Conservation (phyloP, 805 yeast genomes). For the Lachancea nothofagi region DNA sequence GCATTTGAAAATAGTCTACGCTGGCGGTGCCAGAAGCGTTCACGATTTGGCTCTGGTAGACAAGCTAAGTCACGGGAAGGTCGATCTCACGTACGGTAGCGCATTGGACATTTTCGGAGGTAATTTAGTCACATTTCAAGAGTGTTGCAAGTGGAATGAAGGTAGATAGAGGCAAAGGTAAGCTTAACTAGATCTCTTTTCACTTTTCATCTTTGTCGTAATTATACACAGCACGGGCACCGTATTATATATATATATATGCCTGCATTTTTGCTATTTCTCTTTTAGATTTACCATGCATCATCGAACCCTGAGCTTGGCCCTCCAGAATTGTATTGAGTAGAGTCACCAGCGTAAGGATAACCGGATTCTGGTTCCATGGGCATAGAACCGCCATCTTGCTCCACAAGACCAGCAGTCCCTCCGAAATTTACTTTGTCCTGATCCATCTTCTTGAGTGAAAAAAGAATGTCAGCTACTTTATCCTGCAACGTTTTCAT, state of each 20-base stretch:
- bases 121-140: conserved; percentile 62
- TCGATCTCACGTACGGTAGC: conserved; percentile 90
- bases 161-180: not conserved
- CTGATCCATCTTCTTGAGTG: conserved; percentile 44
- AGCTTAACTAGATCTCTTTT: too few species aligned
- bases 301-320: conserved; percentile 33
- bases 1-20: conserved; percentile 75
- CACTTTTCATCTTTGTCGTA: conserved; percentile 14
- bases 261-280: conserved; percentile 5
- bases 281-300: conserved; percentile 24
- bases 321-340: conserved; percentile 13
- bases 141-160: conserved; percentile 70
- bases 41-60: conserved; percentile 65
- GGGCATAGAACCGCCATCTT: conserved; percentile 35
- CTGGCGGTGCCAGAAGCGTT: conserved; percentile 88
- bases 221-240: conserved; percentile 5
- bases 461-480: conserved; percentile 83
- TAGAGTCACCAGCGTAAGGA: conserved; percentile 30
- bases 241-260: not conserved
- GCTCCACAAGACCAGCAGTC: conserved; percentile 35
- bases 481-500: conserved; percentile 82
- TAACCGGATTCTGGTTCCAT: conserved; percentile 28
- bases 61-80: conserved; percentile 66
- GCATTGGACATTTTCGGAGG: conserved; percentile 96
- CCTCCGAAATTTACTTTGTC: conserved; percentile 37